Evolutionary conservation across 2,329 filamentous ascomycete genomes (phyloP), one percentile per base, ranked within the genome.

Genomic region (Colletotrichum tanaceti): DNA sequence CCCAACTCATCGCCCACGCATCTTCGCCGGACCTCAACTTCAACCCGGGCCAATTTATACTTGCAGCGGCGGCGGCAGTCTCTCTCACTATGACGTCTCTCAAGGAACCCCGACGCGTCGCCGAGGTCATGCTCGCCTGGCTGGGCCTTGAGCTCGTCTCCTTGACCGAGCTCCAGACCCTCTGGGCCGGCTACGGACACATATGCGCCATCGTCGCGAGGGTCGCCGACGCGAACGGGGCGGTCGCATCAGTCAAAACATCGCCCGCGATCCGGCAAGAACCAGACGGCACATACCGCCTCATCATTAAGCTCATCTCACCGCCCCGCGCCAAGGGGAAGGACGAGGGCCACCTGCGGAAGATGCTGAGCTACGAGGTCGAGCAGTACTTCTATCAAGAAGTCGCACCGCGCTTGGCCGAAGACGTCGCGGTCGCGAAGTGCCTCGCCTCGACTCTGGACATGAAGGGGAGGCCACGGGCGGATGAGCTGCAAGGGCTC

Each of bases 291-390:
- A 76, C 74, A 1, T 78, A 80, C 18, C 78, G 76, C 1, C 77
- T 89, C 43, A 82, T 91, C 13, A 76, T 91, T 7, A 91, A 91
- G 73, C 80, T 89, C 61, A 87, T 91, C 46, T 83, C 83, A 0
- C 87, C 87, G 7, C 87, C 87, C 0, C 53, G 61, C 0, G 72
- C 69, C 32, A 63, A 58, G 20, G 39, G 44, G 5, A 72, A 78
- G 3, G 85, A 89, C 44, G 89, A 91, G 73, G 88, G 89, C 0
- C 89, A 91, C 71, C 72, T 87, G 0, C 84, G 90, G 7, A 92
- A 92, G 73, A 84, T 91, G 67, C 76, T 91, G 35, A 90, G 88
- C 73, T 92, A 92, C 71, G 82, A 89, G 53, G 87, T 90, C 4
- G 90, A 92, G 76, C 88, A 90, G 73, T 85, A 85, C 71, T 92